phyloP scores from a whole-genome alignment of 257 asterid genomes.

The Euphrasia confusa region DNA sequence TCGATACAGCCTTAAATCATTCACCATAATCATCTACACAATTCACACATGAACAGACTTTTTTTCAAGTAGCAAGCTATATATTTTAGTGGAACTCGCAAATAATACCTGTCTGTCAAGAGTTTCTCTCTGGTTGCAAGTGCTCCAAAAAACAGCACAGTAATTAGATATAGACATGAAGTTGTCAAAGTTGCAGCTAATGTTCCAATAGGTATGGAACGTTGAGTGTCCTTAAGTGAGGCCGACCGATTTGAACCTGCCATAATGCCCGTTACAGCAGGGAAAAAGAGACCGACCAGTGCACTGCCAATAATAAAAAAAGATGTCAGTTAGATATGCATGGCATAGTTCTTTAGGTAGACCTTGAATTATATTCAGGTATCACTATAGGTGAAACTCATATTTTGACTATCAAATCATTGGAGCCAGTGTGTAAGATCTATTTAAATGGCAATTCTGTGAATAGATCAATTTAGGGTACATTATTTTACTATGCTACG shows the following conservation, averaged over 20 bases:
- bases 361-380: slow-evolving; percentile 12
- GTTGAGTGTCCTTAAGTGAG: slow-evolving; percentile 96
- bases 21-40: slow-evolving; percentile 7
- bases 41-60: too few relatives aligned
- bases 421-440: background rate
- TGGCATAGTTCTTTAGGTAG: slow-evolving; percentile 13
- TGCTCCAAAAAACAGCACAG: slow-evolving; percentile 90
- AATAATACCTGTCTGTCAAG: slow-evolving; percentile 80
- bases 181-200: slow-evolving; percentile 89
- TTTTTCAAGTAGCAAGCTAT: background rate
- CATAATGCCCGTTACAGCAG: slow-evolving; percentile 99
- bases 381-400: slow-evolving; percentile 20
- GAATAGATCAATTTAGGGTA: background rate
- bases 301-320: slow-evolving; percentile 63
- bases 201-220: slow-evolving; percentile 93
- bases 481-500: slow-evolving; percentile 6
- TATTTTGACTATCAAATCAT: slow-evolving; percentile 18
- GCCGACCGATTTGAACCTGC: slow-evolving; percentile 99
- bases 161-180: slow-evolving; percentile 59
- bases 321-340: slow-evolving; percentile 35
- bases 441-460: slow-evolving; percentile 14
- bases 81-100: slow-evolving; percentile 6
- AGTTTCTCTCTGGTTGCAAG: slow-evolving; percentile 95
- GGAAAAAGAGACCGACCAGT: slow-evolving; percentile 97
- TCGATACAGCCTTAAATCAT: background rate